Evolutionary conservation across 495 filamentous ascomycete genomes (phyloP), one percentile per base, ranked within the genome.

Genomic region (Collariella sp.): DNA sequence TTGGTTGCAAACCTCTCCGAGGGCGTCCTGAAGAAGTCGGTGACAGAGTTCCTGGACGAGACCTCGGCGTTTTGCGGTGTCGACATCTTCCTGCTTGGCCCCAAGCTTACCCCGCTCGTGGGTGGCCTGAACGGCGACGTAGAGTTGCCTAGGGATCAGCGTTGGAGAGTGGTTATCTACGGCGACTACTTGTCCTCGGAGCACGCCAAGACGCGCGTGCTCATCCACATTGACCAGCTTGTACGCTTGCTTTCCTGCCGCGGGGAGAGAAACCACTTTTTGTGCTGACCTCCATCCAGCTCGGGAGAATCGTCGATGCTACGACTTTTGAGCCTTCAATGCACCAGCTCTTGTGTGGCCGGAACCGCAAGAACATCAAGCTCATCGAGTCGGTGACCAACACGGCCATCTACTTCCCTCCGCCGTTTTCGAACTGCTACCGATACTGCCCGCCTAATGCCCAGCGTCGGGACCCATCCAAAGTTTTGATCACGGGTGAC

Each of bases 181-280:
- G 94, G 94, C 33, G 93, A 97, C 68, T 83, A 89, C 75, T 85
- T 97, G 71, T 95, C 87, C 65, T 84, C 87, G 9, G 93, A 98
- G 71, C 89, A 96, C 72, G 94, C 94, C 54, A 97, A 97, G 79
- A 96, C 90, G 1, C 78, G 91, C 55, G 83, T 96, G 29, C 78
- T 98, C 64, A 91, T 97, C 71, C 89, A 96, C 77, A 96, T 98
- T 64, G 93, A 98, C 66, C 86, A 91, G 75, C 82, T 97, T 73
- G 91, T 97, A 80, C 62, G 87, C 24, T 24, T 15, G 7, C n/a
- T 43, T 29, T 9, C 34, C 1, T 31, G n/a, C 74, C 56, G 19
- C 10, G 23, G 22, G 11, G 16, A 46, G 36, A 1, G 15, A 7
- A 2, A 19, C 24, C 10, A 12, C 11, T 24, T n/a, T 5, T 23